phyloP scores from a whole-genome alignment of 805 yeast species.

The Wilhelminamyces savonicus region DNA sequence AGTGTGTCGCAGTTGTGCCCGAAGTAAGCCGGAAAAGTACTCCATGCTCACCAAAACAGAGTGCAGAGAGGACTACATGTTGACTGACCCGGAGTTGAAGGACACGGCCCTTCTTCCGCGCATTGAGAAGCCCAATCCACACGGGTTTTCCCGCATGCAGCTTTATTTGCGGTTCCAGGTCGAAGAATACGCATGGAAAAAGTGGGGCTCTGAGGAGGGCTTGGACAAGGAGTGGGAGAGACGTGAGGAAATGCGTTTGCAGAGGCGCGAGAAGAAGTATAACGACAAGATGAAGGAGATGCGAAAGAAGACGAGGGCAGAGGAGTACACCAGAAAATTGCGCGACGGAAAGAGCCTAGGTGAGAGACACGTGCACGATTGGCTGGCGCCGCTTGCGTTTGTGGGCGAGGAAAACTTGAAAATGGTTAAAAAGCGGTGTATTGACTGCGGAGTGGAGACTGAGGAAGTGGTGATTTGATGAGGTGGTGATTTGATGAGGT shows the following conservation, averaged over 20 bases:
- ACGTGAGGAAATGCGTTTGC: slow-evolving; percentile 65
- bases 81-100: slow-evolving; percentile 88
- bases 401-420: slow-evolving; percentile 29
- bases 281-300: slow-evolving; percentile 75
- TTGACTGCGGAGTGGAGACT: slow-evolving; percentile 76
- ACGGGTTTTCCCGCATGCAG: slow-evolving; percentile 91
- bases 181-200: slow-evolving; percentile 87
- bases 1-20: slow-evolving; percentile 77
- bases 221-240: slow-evolving; percentile 90
- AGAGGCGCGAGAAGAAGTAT: slow-evolving; percentile 73
- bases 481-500: slow-evolving; percentile 21
- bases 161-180: slow-evolving; percentile 83
- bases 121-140: slow-evolving; percentile 90
- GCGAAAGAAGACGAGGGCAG: slow-evolving; percentile 90
- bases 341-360: slow-evolving; percentile 51
- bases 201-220: slow-evolving; percentile 90
- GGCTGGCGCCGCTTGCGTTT: slow-evolving; percentile 51
- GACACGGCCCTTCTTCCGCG: slow-evolving; percentile 66
- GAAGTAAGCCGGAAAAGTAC: slow-evolving; percentile 76
- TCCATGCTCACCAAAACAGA: slow-evolving; percentile 91
- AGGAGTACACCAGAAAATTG: slow-evolving; percentile 68
- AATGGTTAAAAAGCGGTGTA: slow-evolving; percentile 54
- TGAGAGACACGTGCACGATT: slow-evolving; percentile 66
- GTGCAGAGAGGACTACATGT: slow-evolving; percentile 82
- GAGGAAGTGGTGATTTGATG: slow-evolving; percentile 59